Evolutionary conservation across 441 rosid genomes (phyloP), one percentile per base, ranked within the genome.

Genomic region (Populus trichocarpa): DNA sequence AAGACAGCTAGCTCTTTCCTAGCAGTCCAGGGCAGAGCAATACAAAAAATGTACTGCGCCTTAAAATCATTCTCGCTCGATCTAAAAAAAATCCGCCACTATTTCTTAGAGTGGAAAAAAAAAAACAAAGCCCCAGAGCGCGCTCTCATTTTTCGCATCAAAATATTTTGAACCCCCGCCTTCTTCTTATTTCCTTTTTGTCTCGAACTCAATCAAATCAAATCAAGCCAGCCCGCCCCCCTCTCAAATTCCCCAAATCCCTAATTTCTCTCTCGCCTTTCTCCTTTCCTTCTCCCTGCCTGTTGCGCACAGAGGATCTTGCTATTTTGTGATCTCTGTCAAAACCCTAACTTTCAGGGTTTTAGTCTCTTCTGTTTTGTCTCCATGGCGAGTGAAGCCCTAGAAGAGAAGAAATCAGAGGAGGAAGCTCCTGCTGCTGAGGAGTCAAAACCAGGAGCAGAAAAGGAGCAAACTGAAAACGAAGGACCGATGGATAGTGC

Each of bases 331-430:
- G 67, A 67, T 40, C 76, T 69, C 53, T 65, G 14, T 18, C 68
- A 28, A 75, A 80, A 71, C 50, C 75, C 80, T 11, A 61, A 3
- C 33, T 28, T 2, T 23, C 70, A 84, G 87, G 84, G 83, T 82
- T 77, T 59, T 73, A 61, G 32, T 30, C 3, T 30, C 32, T 53
- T 36, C 77, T 33, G 26, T 25, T 53, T 63, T 75, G 67, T 66
- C 63, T 26, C 74, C 78, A 94, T 94, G 98, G 88, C 92, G 77
- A 83, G 75, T 70, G 94, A 92, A 85, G 82, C 92, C 93, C 88
- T 89, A 87, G 91, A 83, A 20, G 98, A 85, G 79, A 85, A 86
- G 79, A 89, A 77, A 63, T 80, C 88, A 67, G 87, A 81, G 71
- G 87, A 78, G 67, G 85, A 84, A 66, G 87, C 89, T 69, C 81